These are phyloP conservation scores for Rhizopus delemar DNA, from an alignment of 371 early-diverging fungal genomes.

Conservation along the genomic window DNA sequence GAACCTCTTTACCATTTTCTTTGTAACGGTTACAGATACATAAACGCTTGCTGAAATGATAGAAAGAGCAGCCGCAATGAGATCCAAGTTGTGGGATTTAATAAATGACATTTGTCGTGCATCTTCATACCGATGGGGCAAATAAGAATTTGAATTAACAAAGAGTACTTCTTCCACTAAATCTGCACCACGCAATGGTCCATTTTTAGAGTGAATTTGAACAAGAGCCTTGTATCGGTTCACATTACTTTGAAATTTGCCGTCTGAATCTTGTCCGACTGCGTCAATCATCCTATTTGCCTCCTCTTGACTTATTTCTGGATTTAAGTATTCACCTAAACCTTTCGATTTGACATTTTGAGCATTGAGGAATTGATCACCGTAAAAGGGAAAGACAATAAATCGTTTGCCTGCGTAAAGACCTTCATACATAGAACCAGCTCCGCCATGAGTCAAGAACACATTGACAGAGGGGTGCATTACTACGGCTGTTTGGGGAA, in stretches of 20 bases:
- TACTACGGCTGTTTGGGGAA: conserved; percentile 46
- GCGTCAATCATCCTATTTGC: conserved; percentile 2
- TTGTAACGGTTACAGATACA: neutral
- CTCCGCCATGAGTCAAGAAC: conserved; percentile 49
- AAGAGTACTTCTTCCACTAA: conserved; percentile 35
- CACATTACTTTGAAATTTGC: conserved; percentile 7
- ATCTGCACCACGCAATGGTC: conserved; percentile 19
- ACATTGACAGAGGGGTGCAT: conserved; percentile 33
- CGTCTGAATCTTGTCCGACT: conserved; percentile 5
- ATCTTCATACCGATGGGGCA: conserved; percentile 23
- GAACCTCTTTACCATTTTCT: neutral
- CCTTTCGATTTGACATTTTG: conserved; percentile 11
- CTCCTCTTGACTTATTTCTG: conserved; percentile 6
- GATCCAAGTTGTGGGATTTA: conserved; percentile 30
- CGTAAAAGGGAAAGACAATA: conserved; percentile 36
- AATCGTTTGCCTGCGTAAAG: conserved; percentile 33
- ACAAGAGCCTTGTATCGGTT: conserved; percentile 25
- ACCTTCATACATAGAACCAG: conserved; percentile 36
- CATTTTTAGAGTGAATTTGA: conserved; percentile 26
- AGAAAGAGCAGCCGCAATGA: conserved; percentile 8
- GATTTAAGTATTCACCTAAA: conserved; percentile 10
- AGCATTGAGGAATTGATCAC: conserved; percentile 40
- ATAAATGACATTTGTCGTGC: conserved; percentile 28
- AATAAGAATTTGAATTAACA: conserved; percentile 9
- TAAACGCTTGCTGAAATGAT: neutral